Conservation (phyloP, 2,329 filamentous ascomycete species). For the Clonostachys rhizophaga region DNA sequence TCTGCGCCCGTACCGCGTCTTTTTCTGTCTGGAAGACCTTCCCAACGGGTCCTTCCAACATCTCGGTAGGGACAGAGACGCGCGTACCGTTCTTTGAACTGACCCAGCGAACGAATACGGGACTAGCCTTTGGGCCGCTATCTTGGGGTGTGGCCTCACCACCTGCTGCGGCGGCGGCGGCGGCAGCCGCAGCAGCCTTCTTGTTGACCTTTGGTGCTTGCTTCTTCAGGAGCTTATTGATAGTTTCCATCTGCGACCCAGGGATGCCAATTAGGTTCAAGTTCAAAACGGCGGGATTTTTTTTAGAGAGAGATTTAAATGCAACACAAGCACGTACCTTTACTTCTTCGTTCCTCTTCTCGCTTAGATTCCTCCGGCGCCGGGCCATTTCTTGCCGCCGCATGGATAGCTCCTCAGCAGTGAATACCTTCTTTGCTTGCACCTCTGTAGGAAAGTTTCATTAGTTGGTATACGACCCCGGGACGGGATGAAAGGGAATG, state of each 20-base stretch:
- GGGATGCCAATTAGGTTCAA: too few relatives aligned
- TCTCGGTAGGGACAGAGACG: slow-evolving; percentile 63
- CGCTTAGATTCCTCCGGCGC: slow-evolving; percentile 56
- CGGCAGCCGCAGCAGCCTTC: slow-evolving; percentile 32
- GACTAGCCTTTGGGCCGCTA: slow-evolving; percentile 44
- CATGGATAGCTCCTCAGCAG: slow-evolving; percentile 58
- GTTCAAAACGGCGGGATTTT: too few relatives aligned
- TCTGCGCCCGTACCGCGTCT: slow-evolving; percentile 27
- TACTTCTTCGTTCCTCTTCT: slow-evolving; percentile 61
- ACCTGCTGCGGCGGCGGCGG: slow-evolving; percentile 15
- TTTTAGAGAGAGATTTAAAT: background rate
- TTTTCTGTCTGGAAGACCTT: slow-evolving; percentile 41
- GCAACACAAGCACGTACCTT: slow-evolving; percentile 37
- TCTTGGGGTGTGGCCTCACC: slow-evolving; percentile 45
- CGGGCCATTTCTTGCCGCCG: slow-evolving; percentile 58
- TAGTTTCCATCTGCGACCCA: slow-evolving; percentile 69
- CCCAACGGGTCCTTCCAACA: slow-evolving; percentile 60
- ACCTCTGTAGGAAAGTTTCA: slow-evolving; percentile 39
- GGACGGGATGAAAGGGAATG: background rate
- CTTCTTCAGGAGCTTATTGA: slow-evolving; percentile 85
- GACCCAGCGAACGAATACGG: slow-evolving; percentile 66
- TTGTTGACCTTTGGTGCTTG: slow-evolving; percentile 72
- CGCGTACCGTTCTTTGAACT: slow-evolving; percentile 60
- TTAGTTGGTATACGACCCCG: background rate
- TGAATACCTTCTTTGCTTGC: slow-evolving; percentile 58